Conservation (phyloP, 495 filamentous ascomycete genomes). For the Hyaloscypha variabilis region DNA sequence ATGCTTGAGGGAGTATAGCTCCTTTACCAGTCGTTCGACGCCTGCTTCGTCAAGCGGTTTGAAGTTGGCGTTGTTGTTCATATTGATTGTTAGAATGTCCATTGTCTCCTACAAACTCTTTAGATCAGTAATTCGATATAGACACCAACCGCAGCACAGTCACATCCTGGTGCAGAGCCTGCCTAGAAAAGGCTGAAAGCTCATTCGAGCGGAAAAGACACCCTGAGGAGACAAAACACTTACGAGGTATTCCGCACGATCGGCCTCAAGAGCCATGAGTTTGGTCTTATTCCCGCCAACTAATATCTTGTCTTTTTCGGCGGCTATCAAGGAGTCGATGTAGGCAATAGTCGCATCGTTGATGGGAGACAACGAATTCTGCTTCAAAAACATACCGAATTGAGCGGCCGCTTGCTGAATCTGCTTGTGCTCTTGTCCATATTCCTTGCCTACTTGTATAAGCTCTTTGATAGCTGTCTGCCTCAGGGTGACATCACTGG, state of each 20-base stretch:
- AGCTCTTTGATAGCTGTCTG: slow-evolving; percentile 30
- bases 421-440: slow-evolving; percentile 32
- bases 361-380: slow-evolving; percentile 39
- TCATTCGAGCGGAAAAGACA: slow-evolving; percentile 6
- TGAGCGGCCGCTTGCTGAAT: slow-evolving; percentile 38
- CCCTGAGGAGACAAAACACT: slow-evolving; percentile 11
- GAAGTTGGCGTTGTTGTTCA: slow-evolving; percentile 14
- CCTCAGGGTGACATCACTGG: slow-evolving; percentile 25
- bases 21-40: slow-evolving; percentile 24
- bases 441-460: slow-evolving; percentile 32
- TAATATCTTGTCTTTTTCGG: slow-evolving; percentile 22
- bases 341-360: slow-evolving; percentile 45
- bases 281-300: slow-evolving; percentile 18
- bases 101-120: not conserved
- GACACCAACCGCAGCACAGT: not conserved
- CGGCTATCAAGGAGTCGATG: slow-evolving; percentile 33
- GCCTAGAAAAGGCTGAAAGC: not conserved
- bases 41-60: slow-evolving; percentile 21
- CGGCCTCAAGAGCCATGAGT: slow-evolving; percentile 12
- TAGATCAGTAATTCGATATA: not conserved
- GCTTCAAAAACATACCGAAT: slow-evolving; percentile 42
- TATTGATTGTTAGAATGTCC: slow-evolving; percentile 22
- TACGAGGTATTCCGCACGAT: slow-evolving; percentile 15
- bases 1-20: slow-evolving; percentile 33
- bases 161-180: not conserved